A percentile compares a stretch with the other conserved stretches of the same genome.
phyloP scores from a whole-genome alignment of 2,329 filamentous ascomycete species.

The Colletotrichum spaethianum region DNA sequence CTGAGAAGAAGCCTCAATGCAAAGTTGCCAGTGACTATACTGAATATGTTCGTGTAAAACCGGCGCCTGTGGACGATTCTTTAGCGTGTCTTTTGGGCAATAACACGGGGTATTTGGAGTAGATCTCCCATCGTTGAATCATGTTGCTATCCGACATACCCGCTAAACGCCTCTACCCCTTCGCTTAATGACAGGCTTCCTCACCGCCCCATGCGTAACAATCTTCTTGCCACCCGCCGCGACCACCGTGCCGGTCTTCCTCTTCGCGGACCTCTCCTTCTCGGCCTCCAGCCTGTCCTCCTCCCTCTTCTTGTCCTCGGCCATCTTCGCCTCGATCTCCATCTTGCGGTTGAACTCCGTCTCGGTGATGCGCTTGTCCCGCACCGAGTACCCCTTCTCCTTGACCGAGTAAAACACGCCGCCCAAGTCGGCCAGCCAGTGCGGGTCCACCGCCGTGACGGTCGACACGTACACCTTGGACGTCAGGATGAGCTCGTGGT shows the following conservation, averaged over 20 bases:
- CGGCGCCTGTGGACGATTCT: background rate
- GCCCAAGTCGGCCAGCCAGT: slow-evolving; percentile 96
- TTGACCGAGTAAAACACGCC: slow-evolving; percentile 98
- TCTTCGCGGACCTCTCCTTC: slow-evolving; percentile 61
- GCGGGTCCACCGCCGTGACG: slow-evolving; percentile 94
- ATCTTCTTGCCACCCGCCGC: slow-evolving; percentile 66
- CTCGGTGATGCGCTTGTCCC: slow-evolving; percentile 89
- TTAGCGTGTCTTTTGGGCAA: background rate
- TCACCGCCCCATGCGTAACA: slow-evolving; percentile 73
- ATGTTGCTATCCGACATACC: background rate
- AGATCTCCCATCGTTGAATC: background rate
- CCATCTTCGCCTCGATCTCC: slow-evolving; percentile 95
- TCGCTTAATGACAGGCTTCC: slow-evolving; percentile 71
- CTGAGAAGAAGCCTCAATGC: background rate
- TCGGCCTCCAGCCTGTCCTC: slow-evolving; percentile 69
- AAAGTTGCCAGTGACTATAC: background rate
- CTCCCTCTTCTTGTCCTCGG: slow-evolving; percentile 81
- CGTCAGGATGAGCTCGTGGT: slow-evolving; percentile 97
- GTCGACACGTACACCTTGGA: slow-evolving; percentile 98
- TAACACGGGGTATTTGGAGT: background rate
- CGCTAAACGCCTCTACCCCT: slow-evolving; percentile 66
- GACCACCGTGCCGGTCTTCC: slow-evolving; percentile 49
- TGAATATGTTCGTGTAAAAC: background rate
- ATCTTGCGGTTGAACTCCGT: slow-evolving; percentile 93
- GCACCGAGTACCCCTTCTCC: slow-evolving; percentile 93